A percentile compares a stretch with the other conserved stretches of the same genome.
Conservation (phyloP, 441 rosid species). For the Gossypium aridum region DNA sequence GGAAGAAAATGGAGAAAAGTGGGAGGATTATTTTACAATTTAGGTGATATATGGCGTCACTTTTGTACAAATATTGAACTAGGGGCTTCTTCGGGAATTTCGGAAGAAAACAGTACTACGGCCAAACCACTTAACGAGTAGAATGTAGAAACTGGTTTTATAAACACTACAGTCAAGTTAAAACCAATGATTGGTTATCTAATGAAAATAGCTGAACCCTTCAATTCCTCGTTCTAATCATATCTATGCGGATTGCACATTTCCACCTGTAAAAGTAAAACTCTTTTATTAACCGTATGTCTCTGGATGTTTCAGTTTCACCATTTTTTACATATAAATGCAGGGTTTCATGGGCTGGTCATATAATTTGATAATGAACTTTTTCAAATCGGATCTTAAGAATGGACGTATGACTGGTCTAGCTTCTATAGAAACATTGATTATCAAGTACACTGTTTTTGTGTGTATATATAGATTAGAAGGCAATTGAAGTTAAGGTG, state of each 20-base stretch:
- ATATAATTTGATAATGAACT: not conserved
- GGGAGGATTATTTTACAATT: not conserved
- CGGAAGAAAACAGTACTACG: not conserved
- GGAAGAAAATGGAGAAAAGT: not conserved
- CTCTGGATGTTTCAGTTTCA: not conserved
- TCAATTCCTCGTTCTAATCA: not conserved
- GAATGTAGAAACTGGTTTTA: not conserved
- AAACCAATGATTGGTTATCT: not conserved
- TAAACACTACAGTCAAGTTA: not conserved
- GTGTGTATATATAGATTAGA: not conserved
- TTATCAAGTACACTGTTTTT: not conserved
- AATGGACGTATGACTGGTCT: not conserved
- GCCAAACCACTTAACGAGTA: not conserved
- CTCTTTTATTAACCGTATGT: not conserved
- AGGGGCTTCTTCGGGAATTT: conserved; percentile 2
- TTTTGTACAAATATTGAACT: not conserved
- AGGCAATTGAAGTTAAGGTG: not conserved
- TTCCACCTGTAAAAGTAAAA: not conserved
- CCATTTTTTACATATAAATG: not conserved
- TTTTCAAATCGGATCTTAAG: not conserved
- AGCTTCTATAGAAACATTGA: not conserved
- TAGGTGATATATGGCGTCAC: conserved; percentile 36
- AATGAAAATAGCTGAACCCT: not conserved
- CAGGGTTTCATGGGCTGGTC: not conserved
- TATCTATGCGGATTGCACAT: not conserved